Evolutionary conservation across 2,329 filamentous ascomycete species (phyloP).

Genomic region (Septoria petroselini): DNA sequence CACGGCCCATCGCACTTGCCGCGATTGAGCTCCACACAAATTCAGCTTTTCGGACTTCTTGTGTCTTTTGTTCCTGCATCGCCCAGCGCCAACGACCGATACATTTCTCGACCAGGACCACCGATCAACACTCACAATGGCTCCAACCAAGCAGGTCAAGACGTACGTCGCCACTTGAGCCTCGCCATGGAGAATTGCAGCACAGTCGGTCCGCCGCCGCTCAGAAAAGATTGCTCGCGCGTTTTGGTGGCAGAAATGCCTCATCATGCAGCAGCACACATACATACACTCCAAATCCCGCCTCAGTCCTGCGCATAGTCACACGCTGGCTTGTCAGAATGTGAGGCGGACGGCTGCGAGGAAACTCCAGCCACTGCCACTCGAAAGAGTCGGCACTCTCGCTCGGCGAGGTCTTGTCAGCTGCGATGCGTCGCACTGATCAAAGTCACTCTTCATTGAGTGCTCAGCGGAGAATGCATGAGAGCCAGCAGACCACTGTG

Average conservation of each 20-base stretch:
- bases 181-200: constrained; percentile 51
- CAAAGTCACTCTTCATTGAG: constrained; percentile 52
- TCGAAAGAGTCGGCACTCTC: constrained; percentile 32
- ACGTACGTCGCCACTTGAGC: constrained; percentile 48
- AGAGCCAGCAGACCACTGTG: constrained; percentile 74
- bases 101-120: constrained; percentile 25
- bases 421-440: constrained; percentile 63
- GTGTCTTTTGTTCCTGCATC: constrained; percentile 17
- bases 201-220: constrained; percentile 69
- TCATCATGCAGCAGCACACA: constrained; percentile 19
- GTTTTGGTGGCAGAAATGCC: constrained; percentile 15
- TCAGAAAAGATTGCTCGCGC: constrained; percentile 53
- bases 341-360: constrained; percentile 27
- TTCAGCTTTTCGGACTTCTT: constrained; percentile 18
- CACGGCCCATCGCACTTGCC: constrained; percentile 7
- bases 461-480: constrained; percentile 40
- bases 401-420: constrained; percentile 34
- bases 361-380: constrained; percentile 21
- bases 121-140: constrained; percentile 51
- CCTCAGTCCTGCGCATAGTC: constrained; percentile 39
- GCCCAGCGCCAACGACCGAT: constrained; percentile 40
- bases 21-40: constrained; percentile 16
- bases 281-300: constrained; percentile 29
- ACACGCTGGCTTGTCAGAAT: constrained; percentile 39
- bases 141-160: constrained; percentile 48